These are phyloP conservation scores for Urochloa ruziziensis DNA, from an alignment of 176 grass and related monocot species.

Conservation along the genomic window DNA sequence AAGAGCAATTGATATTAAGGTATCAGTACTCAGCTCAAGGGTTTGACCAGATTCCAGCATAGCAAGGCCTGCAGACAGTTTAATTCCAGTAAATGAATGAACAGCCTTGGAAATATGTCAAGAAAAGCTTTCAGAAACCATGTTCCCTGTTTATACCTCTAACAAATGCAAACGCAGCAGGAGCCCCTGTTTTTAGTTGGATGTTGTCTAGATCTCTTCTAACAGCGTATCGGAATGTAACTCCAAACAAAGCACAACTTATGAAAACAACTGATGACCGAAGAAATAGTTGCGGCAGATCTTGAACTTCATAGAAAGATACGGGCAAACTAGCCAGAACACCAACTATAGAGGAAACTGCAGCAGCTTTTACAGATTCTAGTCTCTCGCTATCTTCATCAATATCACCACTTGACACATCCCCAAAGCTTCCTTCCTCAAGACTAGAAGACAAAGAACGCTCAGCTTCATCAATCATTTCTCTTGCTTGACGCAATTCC, in stretches of 20 bases:
- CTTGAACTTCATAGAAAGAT: slow-evolving; percentile 62
- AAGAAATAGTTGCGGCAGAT: slow-evolving; percentile 55
- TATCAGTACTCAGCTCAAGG: slow-evolving; percentile 57
- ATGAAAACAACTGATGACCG: slow-evolving; percentile 50
- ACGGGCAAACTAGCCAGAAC: slow-evolving; percentile 75
- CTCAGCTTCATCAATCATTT: slow-evolving; percentile 81
- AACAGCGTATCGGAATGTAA: slow-evolving; percentile 75
- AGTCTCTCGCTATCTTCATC: slow-evolving; percentile 62
- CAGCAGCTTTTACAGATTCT: slow-evolving; percentile 74
- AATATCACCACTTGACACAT: slow-evolving; percentile 36
- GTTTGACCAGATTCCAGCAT: slow-evolving; percentile 44
- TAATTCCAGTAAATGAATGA: slow-evolving; percentile 22
- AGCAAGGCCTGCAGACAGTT: slow-evolving; percentile 69
- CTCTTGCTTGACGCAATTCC: slow-evolving; percentile 74
- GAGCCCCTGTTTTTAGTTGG: slow-evolving; percentile 73
- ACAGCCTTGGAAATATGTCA: not conserved
- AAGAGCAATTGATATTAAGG: slow-evolving; percentile 47
- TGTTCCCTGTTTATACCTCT: slow-evolving; percentile 55
- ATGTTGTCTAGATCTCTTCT: slow-evolving; percentile 83
- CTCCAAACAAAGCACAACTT: slow-evolving; percentile 80
- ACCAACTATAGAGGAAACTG: slow-evolving; percentile 67
- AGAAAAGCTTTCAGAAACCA: slow-evolving; percentile 23
- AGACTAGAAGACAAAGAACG: slow-evolving; percentile 50
- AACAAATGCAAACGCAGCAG: slow-evolving; percentile 68
- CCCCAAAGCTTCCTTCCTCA: slow-evolving; percentile 38